These are phyloP conservation scores for Chlamydomonas applanata DNA, from an alignment of 139 green algal species.

Conservation along the genomic window DNA sequence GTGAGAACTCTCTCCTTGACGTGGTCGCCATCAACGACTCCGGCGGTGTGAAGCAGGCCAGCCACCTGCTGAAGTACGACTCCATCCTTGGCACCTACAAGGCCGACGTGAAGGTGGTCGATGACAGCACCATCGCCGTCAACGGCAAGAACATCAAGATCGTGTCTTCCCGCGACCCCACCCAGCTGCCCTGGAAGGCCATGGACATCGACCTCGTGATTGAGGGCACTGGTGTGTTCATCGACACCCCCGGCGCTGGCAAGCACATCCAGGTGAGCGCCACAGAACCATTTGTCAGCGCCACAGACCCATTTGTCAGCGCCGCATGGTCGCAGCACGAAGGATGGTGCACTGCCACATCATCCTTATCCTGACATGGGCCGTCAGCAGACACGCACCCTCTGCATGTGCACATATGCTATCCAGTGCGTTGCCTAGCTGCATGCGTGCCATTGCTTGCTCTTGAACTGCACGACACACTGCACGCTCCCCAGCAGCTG, in stretches of 20 bases:
- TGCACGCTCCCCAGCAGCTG: too few relatives aligned
- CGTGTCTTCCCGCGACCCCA: slow-evolving; percentile 93
- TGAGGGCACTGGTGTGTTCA: slow-evolving; percentile 96
- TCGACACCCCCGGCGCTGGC: slow-evolving; percentile 80
- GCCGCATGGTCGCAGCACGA: too few relatives aligned
- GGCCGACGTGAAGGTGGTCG: slow-evolving; percentile 91
- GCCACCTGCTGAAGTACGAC: slow-evolving; percentile 99
- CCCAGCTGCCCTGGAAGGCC: slow-evolving; percentile 92
- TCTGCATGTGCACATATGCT: too few relatives aligned
- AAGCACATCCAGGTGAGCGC: slow-evolving; percentile 82
- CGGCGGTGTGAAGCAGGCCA: slow-evolving; percentile 94
- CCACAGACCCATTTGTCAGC: too few relatives aligned
- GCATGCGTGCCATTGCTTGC: too few relatives aligned
- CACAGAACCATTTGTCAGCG: too few relatives aligned
- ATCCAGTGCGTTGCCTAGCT: too few relatives aligned
- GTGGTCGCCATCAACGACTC: slow-evolving; percentile 96
- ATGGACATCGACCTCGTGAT: slow-evolving; percentile 95
- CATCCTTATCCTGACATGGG: too few relatives aligned
- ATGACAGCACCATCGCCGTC: slow-evolving; percentile 87
- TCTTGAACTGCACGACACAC: too few relatives aligned
- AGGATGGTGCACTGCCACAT: too few relatives aligned
- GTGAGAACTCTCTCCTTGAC: slow-evolving; percentile 79
- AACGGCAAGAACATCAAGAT: slow-evolving; percentile 94
- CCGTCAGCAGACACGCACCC: too few relatives aligned
- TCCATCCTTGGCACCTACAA: slow-evolving; percentile 95